These are phyloP conservation scores for Fusarium fracticaudum DNA, from an alignment of 2,329 filamentous ascomycete genomes.

Conservation along the genomic window DNA sequence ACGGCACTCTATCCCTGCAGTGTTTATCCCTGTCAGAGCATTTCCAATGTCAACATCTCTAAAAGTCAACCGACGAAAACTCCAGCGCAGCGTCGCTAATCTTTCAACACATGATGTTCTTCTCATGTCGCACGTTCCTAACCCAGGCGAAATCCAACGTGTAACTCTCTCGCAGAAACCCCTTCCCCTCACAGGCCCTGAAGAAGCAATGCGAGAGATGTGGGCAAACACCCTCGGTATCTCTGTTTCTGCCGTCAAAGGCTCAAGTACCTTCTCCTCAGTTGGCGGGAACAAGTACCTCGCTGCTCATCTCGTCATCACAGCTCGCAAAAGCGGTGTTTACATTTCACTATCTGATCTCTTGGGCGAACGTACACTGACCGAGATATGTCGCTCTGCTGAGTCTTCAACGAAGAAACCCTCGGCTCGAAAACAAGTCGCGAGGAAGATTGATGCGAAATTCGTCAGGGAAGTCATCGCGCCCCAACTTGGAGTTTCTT, in stretches of 20 bases:
- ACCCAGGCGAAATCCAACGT: constrained; percentile 49
- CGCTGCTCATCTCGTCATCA: constrained; percentile 55
- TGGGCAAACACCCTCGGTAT: constrained; percentile 58
- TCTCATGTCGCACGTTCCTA: constrained; percentile 51
- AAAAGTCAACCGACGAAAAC: constrained; percentile 59
- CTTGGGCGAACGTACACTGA: constrained; percentile 53
- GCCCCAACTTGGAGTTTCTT: constrained; percentile 54
- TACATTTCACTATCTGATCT: constrained; percentile 55
- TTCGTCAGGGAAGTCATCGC: constrained; percentile 55
- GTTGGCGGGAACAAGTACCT: constrained; percentile 58
- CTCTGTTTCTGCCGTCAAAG: constrained; percentile 52
- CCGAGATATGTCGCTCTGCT: constrained; percentile 55
- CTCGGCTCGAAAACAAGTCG: not conserved
- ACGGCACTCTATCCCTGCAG: constrained; percentile 55
- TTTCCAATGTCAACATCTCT: constrained; percentile 61
- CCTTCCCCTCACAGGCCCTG: constrained; percentile 57
- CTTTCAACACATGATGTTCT: constrained; percentile 56
- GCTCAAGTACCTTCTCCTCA: constrained; percentile 56
- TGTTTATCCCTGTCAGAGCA: constrained; percentile 59
- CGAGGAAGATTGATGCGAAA: constrained; percentile 41
- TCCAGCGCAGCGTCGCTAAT: constrained; percentile 56
- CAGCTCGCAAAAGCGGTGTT: constrained; percentile 56
- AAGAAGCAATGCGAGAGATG: constrained; percentile 58
- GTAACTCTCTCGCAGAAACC: constrained; percentile 51
- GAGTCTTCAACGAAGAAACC: constrained; percentile 24